Conservation (phyloP, 192 early-diverging fungal genomes). For the Umbelopsis sp. region DNA sequence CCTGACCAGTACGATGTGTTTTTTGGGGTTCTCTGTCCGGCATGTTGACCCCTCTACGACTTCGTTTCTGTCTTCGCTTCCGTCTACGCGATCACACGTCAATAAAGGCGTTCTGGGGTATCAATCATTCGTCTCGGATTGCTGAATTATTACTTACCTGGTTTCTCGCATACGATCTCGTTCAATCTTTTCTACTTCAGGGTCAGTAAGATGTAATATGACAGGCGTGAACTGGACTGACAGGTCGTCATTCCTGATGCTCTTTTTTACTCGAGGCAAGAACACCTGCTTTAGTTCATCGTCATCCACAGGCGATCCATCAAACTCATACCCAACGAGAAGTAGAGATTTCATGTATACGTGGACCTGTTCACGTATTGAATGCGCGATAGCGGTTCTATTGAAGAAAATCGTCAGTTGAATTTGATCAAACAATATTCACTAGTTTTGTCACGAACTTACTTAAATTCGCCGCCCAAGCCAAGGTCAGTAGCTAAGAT, state of each 20-base stretch:
- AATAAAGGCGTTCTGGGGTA: not conserved
- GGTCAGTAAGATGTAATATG: slow-evolving; percentile 61
- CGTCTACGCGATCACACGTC: slow-evolving; percentile 50
- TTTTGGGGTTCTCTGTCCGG: slow-evolving; percentile 74
- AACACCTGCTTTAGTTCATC: slow-evolving; percentile 73
- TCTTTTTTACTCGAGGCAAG: slow-evolving; percentile 60
- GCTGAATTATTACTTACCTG: slow-evolving; percentile 35
- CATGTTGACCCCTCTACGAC: slow-evolving; percentile 61
- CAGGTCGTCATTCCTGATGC: slow-evolving; percentile 49
- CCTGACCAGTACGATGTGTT: slow-evolving; percentile 55
- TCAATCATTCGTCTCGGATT: no score
- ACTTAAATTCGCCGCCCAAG: slow-evolving; percentile 88
- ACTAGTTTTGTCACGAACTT: not conserved
- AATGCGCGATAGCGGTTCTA: slow-evolving; percentile 88
- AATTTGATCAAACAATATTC: not conserved
- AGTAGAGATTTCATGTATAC: slow-evolving; percentile 81
- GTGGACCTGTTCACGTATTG: slow-evolving; percentile 90
- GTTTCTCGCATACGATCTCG: slow-evolving; percentile 81
- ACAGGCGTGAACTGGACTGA: slow-evolving; percentile 65
- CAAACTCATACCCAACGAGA: slow-evolving; percentile 80
- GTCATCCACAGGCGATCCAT: slow-evolving; percentile 73
- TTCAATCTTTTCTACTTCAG: slow-evolving; percentile 80
- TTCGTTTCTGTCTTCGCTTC: slow-evolving; percentile 81
- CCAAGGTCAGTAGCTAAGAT: slow-evolving; percentile 76
- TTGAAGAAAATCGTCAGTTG: not conserved